Evolutionary conservation across 2,329 filamentous ascomycete species (phyloP), one percentile per base, ranked within the genome.

Genomic region (Curvularia sp.): DNA sequence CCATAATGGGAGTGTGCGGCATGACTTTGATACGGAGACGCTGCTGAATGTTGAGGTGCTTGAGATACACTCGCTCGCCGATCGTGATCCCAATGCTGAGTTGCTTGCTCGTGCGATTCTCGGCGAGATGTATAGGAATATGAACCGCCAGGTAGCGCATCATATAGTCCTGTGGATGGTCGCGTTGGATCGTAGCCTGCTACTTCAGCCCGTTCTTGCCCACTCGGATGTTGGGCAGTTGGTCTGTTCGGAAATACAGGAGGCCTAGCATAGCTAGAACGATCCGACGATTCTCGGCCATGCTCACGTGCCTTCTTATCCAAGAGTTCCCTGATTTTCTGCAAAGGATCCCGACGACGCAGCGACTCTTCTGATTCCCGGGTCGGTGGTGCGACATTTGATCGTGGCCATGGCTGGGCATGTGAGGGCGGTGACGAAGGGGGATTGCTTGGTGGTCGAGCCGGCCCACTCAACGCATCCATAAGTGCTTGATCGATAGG

Each of bases 51-150:
- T 50, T 66, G 69, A 23, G 66, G 59, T 51, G 58, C 60, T 52
- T 75, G 71, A 25, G 72, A 70, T 27, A 63, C 66, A 55, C 72
- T 75, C 38, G 63, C 50, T 10, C 69, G 70, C 46, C 71, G 71
- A 15, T 68, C 67, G 19, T 62, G 68, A 23, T 74, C 68, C 69
- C 67, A 73, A 4, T 64, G 66, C 15, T 66, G 59, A 48, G 62
- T 30, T 25, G 63, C 54, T 49, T 68, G 69, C 43, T 74, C 71
- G 19, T 70, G 61, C 13, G 72, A 73, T 21, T 36, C 64, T 36
- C 68, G 72, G 32, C 68, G 71, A 45, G 63, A 57, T 47, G 61
- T 50, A 57, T 68, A 67, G 12, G 60, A 45, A 25, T 64, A 58
- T 32, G 57, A 61, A 28, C 54, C 55, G 36, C 61, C 57, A 45